A percentile compares a stretch with the other conserved stretches of the same genome.
These are phyloP conservation scores for Alnus glutinosa DNA, from an alignment of 306 rosid genomes.

Conservation along the genomic window DNA sequence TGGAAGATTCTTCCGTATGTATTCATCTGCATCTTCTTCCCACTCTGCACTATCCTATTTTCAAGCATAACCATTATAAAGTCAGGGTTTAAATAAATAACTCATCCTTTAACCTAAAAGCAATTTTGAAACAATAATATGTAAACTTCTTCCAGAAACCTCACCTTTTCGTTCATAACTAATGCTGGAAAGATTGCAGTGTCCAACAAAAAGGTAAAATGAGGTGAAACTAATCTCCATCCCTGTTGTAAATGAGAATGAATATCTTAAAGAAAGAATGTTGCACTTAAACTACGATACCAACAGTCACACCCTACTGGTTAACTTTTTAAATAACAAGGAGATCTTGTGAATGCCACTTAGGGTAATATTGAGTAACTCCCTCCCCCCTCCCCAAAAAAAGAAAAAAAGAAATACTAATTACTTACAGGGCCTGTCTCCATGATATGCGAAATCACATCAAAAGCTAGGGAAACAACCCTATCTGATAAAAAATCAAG, in stretches of 20 bases:
- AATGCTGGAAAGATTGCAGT: conserved; percentile 81
- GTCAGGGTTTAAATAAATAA: conserved; percentile 17
- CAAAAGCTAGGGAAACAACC: conserved; percentile 75
- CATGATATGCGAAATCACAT: conserved; percentile 76
- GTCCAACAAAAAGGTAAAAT: conserved; percentile 68
- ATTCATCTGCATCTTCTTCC: conserved; percentile 95
- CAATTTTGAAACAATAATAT: conserved; percentile 1
- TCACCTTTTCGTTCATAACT: conserved; percentile 82
- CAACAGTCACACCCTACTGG: conserved; percentile 4
- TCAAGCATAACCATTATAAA: conserved; percentile 33
- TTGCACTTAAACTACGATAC: background rate
- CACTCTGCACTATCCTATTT: conserved; percentile 74
- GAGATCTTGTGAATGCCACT: background rate
- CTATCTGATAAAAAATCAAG: conserved; percentile 71
- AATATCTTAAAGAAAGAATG: conserved; percentile 18
- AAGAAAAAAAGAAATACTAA: background rate
- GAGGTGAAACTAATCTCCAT: conserved; percentile 90
- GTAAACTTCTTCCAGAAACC: conserved; percentile 18
- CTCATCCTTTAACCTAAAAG: conserved; percentile 8
- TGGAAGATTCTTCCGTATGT: conserved; percentile 82
- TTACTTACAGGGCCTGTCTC: conserved; percentile 82
- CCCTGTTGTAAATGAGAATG: conserved; percentile 57
- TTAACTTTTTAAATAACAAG: background rate
- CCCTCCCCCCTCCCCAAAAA: too few relatives aligned
- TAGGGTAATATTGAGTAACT: conserved; percentile 18